Evolutionary conservation across 176 grass and related monocot genomes (phyloP), one percentile per base, ranked within the genome.

Genomic region (Chrysopogon serrulatus): DNA sequence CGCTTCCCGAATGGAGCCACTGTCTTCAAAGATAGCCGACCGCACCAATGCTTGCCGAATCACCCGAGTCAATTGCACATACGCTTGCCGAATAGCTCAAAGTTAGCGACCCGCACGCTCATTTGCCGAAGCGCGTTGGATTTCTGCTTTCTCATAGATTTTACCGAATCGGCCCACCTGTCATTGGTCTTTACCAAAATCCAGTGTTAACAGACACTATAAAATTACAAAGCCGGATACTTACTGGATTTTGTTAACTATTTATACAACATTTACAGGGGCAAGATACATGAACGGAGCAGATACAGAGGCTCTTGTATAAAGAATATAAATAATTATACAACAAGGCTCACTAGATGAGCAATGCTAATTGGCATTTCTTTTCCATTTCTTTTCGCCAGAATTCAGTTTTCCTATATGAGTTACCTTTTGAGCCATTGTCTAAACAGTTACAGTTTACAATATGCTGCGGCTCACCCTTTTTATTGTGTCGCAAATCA

Each of bases 371-470:
- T 36, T 78, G 34, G 21, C 47, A 70, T 75, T 36, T 75, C 26
- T 35, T 69, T 54, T 82, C 23, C 4, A 78, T 53, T 74, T 24
- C 32, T 68, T 36, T 18, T 39, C 73, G n/a, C 7, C 83, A 71
- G 23, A 70, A 54, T 42, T 42, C 43, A 71, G 12, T 57, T 36
- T 73, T 67, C 67, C 59, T 83, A 34, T 73, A 7, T 30, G 81
- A 60, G 65, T 32, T 78, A 47, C 35, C 30, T 78, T 82, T 56
- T 35, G 35, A 53, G 44, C 44, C 36, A 31, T 73, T 44, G 26
- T 57, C 66, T 79, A 78, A 47, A 83, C 60, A 74, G 27, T 61
- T 68, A 74, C 37, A 90, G 16, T 57, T 78, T 90, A 90, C 88
- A 86, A 78, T 71, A 78, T 83, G 60, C 45, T 31, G 44, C 78